Base-by-base conservation (phyloP, 1,284 basidiomycete species). In the Austropuccinia psidii region DNA sequence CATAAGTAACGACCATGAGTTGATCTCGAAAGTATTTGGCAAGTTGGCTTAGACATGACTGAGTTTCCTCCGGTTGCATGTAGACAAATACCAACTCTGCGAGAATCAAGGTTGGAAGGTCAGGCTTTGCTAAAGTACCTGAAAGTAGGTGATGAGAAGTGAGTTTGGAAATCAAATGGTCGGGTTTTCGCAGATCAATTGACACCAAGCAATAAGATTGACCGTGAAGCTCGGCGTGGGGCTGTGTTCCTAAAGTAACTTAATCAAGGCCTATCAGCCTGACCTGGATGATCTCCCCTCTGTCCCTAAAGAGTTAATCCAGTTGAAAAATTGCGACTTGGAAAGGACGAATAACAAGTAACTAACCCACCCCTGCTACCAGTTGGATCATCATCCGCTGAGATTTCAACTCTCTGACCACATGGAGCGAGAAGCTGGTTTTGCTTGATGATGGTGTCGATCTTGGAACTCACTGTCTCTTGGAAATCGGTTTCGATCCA, bases 1-100 rank as follows among this genome's bases (percentile, higher is more conserved):
- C 93, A 78, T 96, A 96, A 13, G 91, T 85, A 9, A 93, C 81
- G 21, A 75, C 55, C 35, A 70, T 74, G 19, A 69, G 77, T 31
- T 76, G 78, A 3, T 55, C 75, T 0, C 50, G 54, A 69, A 88
- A 88, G 74, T 84, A 85, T 60, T 85, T 82, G 0, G 85, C 83
- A 78, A 93, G 93, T 89, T 90, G 93, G 43, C 82, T 79, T 5
- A 95, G 82, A n/a, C 95, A 79, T 0, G 82, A 82, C 29, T 84
- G 82, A 0, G 88, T 88, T 2, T 85, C 83, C 5, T 81, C 78
- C 0, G 89, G 87, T 0, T 83, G 78, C 85, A 96, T 89, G 81
- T 97, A 97, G n/a, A 87, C 90, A 74, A 95, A 85, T 2, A 96
- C 90, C 77, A 93, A 95, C 83, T 97, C 93, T 75, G 91, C 91